A percentile compares a stretch with the other conserved stretches of the same genome.
phyloP scores from a whole-genome alignment of 441 rosid genomes.

The Adansonia grandidieri region DNA sequence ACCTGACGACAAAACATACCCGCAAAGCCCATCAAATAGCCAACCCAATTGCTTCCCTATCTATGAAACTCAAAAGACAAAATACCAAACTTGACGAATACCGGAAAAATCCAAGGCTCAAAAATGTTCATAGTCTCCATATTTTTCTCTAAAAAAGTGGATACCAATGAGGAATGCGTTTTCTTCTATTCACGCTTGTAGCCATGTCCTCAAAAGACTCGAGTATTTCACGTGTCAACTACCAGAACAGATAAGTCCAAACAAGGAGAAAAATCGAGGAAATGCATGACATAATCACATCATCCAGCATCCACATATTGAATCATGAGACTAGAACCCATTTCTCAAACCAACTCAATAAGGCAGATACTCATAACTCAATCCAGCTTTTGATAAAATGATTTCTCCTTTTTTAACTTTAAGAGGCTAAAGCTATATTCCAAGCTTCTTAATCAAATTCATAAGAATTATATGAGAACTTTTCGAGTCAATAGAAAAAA shows the following conservation, averaged over 20 bases:
- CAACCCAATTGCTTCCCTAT: too few relatives aligned
- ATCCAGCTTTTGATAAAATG: background rate
- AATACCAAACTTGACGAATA: too few relatives aligned
- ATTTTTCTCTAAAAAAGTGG: too few relatives aligned
- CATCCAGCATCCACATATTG: slow-evolving; percentile 9
- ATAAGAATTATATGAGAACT: background rate
- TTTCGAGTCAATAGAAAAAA: background rate
- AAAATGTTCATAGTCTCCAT: too few relatives aligned
- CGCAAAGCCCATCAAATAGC: too few relatives aligned
- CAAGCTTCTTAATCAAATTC: background rate
- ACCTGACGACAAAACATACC: too few relatives aligned
- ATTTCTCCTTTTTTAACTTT: slow-evolving; percentile 2
- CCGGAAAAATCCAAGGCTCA: too few relatives aligned
- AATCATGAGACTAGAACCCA: background rate
- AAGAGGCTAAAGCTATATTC: background rate
- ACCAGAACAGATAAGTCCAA: slow-evolving; percentile 12
- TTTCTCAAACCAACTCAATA: slow-evolving; percentile 1
- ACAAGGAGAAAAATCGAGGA: background rate
- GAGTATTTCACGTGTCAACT: background rate
- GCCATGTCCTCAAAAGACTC: background rate
- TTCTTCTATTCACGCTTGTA: too few relatives aligned
- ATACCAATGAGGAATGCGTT: too few relatives aligned
- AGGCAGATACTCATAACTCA: background rate
- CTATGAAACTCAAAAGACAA: too few relatives aligned
- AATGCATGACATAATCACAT: background rate